A percentile compares a stretch with the other conserved stretches of the same genome.
Conservation (phyloP, 192 early-diverging fungal species). For the Backusella tuberculispora region DNA sequence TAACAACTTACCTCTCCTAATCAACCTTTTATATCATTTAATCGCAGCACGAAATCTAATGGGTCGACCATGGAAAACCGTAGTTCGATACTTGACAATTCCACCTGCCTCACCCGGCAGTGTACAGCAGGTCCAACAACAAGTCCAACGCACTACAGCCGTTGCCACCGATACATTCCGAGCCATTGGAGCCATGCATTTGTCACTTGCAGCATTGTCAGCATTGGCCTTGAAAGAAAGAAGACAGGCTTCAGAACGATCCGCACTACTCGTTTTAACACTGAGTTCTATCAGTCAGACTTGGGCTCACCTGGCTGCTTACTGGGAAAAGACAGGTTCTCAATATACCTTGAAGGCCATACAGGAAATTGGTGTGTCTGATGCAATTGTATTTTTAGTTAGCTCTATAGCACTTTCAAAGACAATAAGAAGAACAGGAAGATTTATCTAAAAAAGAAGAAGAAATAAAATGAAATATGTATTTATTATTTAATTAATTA, state of each 20-base stretch:
- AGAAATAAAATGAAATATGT: neutral
- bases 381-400: conserved; percentile 17
- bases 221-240: conserved; percentile 28
- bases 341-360: conserved; percentile 32
- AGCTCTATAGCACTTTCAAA: conserved; percentile 31
- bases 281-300: conserved; percentile 27
- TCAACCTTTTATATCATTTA: conserved; percentile 35
- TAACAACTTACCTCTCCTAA: conserved; percentile 38
- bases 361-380: conserved; percentile 30
- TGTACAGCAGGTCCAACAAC: neutral
- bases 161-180: conserved; percentile 27
- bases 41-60: conserved; percentile 29
- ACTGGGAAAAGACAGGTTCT: conserved; percentile 14
- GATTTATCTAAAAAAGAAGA: conserved; percentile 12
- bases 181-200: conserved; percentile 23
- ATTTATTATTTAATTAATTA: no score
- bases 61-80: conserved; percentile 2
- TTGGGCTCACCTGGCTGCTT: conserved; percentile 26
- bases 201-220: conserved; percentile 22
- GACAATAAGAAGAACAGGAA: conserved; percentile 33
- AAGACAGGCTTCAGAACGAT: conserved; percentile 32
- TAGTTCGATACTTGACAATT: conserved; percentile 24
- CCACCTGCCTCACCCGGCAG: neutral
- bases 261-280: conserved; percentile 32
- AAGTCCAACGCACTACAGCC: neutral